Conservation (phyloP, 257 asterid species). For the Leptodermis oblonga region DNA sequence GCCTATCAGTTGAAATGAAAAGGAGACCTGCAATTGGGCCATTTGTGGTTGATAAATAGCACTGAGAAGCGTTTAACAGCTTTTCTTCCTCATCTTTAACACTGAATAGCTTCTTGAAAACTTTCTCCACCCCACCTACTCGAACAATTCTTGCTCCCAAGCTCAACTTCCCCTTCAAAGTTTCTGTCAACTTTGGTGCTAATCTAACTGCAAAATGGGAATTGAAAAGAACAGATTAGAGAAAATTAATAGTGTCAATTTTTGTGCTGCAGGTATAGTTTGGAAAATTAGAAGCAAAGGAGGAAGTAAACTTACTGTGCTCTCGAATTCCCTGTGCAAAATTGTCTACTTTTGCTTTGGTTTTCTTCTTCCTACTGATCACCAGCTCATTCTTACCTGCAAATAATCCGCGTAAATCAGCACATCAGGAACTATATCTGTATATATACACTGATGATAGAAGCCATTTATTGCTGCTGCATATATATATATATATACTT, state of each 20-base stretch:
- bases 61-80: not conserved
- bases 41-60: not conserved
- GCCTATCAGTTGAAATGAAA: not conserved
- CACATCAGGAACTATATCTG: too few species aligned
- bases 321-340: slow-evolving; percentile 43
- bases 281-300: too few species aligned
- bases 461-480: too few species aligned
- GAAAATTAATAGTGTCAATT: too few species aligned
- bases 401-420: slow-evolving; percentile 7
- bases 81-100: not conserved
- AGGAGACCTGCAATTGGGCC: not conserved
- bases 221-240: too few species aligned
- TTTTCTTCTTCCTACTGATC: slow-evolving; percentile 31
- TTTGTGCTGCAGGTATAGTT: too few species aligned
- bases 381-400: too few species aligned
- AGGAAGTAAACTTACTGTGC: slow-evolving; percentile 24
- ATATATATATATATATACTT: too few species aligned
- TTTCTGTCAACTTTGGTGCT: not conserved
- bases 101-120: not conserved
- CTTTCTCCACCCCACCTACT: not conserved
- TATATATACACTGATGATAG: too few species aligned
- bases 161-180: not conserved
- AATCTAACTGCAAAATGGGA: not conserved
- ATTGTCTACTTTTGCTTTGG: slow-evolving; percentile 32
- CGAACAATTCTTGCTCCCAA: not conserved